Percentiles rank a stretch among this genome's conserved stretches.
Evolutionary conservation across 805 yeast species (phyloP).

Genomic region (Saccharomycopsis amapae): DNA sequence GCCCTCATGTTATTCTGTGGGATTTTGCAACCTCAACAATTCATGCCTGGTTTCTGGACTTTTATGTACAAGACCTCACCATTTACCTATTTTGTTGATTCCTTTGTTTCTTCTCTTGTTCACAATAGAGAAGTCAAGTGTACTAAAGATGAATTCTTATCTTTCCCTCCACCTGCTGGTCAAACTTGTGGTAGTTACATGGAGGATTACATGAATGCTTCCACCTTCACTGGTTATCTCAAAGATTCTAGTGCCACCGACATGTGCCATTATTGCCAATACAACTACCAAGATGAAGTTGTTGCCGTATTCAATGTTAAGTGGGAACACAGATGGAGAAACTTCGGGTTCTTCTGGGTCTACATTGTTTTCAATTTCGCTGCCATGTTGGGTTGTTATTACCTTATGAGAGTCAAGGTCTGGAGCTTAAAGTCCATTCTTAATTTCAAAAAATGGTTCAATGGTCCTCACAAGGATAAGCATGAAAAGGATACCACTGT

Average conservation of each 20-base stretch:
- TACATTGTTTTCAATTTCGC: slow-evolving; percentile 35
- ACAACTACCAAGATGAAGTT: slow-evolving; percentile 27
- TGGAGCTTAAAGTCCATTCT: slow-evolving; percentile 30
- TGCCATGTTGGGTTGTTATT: slow-evolving; percentile 35
- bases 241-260: slow-evolving; percentile 33
- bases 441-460: slow-evolving; percentile 35
- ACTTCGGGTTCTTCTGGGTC: slow-evolving; percentile 49
- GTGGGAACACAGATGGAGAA: slow-evolving; percentile 56
- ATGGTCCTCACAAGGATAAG: slow-evolving; percentile 38
- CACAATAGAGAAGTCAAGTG: slow-evolving; percentile 35
- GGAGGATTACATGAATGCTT: slow-evolving; percentile 28
- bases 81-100: slow-evolving; percentile 41
- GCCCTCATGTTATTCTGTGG: slow-evolving; percentile 33
- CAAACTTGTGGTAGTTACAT: slow-evolving; percentile 44
- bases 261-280: slow-evolving; percentile 37
- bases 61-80: slow-evolving; percentile 42
- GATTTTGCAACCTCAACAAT: slow-evolving; percentile 37
- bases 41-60: slow-evolving; percentile 45
- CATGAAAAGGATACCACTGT: slow-evolving; percentile 41
- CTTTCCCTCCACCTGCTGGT: slow-evolving; percentile 39
- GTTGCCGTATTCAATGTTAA: slow-evolving; percentile 32
- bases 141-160: slow-evolving; percentile 31
- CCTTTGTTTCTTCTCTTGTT: slow-evolving; percentile 34
- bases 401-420: slow-evolving; percentile 34
- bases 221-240: slow-evolving; percentile 40